phyloP scores from a whole-genome alignment of 202 grass and related monocot species.

The Setaria italica region DNA sequence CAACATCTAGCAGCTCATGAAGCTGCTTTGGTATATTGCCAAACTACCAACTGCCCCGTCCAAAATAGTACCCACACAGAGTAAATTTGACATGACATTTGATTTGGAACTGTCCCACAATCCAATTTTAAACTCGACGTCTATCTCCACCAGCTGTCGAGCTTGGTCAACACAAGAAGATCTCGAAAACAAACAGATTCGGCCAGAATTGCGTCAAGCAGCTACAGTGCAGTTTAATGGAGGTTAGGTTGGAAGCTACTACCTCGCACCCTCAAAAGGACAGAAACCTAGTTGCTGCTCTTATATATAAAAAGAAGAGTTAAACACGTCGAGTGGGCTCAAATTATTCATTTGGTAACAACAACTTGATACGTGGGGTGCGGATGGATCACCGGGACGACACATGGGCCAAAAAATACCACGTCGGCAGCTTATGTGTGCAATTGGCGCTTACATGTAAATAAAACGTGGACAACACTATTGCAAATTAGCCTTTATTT shows the following conservation, averaged over 20 bases:
- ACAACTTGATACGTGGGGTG: too few species aligned
- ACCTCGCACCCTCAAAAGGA: not conserved
- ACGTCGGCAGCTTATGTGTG: too few species aligned
- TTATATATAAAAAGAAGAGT: too few species aligned
- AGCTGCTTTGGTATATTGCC: not conserved
- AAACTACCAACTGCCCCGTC: slow-evolving; percentile 35
- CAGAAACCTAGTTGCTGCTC: not conserved
- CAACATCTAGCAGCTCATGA: too few species aligned
- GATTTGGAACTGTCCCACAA: slow-evolving; percentile 30
- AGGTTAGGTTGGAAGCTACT: slow-evolving; percentile 38
- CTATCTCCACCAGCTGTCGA: not conserved
- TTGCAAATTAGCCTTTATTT: too few species aligned
- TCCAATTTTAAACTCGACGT: not conserved
- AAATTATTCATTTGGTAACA: too few species aligned
- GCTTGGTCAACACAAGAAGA: slow-evolving; percentile 35
- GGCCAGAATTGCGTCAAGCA: not conserved
- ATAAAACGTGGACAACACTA: too few species aligned
- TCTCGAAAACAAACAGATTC: not conserved
- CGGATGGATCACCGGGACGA: too few species aligned
- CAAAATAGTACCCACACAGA: not conserved
- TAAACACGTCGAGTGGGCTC: too few species aligned
- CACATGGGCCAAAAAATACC: too few species aligned
- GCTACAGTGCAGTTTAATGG: slow-evolving; percentile 10
- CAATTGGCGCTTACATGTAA: too few species aligned
- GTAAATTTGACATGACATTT: slow-evolving; percentile 2